Evolutionary conservation across 2,329 filamentous ascomycete genomes (phyloP).

Genomic region (Aspergillus pseudoviridinutans): DNA sequence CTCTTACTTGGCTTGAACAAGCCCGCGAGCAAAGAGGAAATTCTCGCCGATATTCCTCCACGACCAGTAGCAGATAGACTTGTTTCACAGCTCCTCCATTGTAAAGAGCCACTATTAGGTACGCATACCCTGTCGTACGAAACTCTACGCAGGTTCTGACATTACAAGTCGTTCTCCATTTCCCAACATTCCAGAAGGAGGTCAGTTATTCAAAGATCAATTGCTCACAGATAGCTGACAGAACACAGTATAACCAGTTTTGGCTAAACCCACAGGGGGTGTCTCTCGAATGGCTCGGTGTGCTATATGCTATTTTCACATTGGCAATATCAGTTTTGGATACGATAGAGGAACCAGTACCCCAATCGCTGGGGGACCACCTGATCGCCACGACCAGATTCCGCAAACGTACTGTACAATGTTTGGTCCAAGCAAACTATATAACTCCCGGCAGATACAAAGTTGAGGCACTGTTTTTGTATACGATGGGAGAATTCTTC

Average conservation of each 20-base stretch:
- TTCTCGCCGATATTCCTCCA: conserved; percentile 29
- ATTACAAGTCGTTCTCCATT: conserved; percentile 24
- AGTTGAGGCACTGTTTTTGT: conserved; percentile 28
- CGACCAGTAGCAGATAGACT: conserved; percentile 30
- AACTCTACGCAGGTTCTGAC: neutral
- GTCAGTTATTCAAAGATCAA: conserved; percentile 7
- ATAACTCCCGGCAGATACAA: conserved; percentile 30
- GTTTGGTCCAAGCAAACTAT: conserved; percentile 33
- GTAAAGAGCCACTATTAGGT: conserved; percentile 29
- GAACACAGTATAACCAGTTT: conserved; percentile 26
- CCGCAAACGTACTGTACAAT: conserved; percentile 43
- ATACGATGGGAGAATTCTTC: conserved; percentile 28
- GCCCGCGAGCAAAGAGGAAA: conserved; percentile 25
- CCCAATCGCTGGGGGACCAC: conserved; percentile 13
- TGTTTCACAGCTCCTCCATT: conserved; percentile 32
- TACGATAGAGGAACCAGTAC: conserved; percentile 22
- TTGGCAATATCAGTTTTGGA: conserved; percentile 24
- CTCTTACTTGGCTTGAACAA: conserved; percentile 26
- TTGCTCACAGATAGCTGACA: neutral
- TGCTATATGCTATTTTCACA: conserved; percentile 27
- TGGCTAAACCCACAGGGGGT: conserved; percentile 24
- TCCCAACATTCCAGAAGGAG: conserved; percentile 30
- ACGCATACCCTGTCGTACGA: conserved; percentile 1
- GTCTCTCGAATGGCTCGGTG: conserved; percentile 29
- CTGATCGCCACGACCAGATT: conserved; percentile 38